Percentiles rank a stretch among this genome's conserved stretches.
Conservation (phyloP, 2,329 filamentous ascomycete species). For the Trichoderma sp. region DNA sequence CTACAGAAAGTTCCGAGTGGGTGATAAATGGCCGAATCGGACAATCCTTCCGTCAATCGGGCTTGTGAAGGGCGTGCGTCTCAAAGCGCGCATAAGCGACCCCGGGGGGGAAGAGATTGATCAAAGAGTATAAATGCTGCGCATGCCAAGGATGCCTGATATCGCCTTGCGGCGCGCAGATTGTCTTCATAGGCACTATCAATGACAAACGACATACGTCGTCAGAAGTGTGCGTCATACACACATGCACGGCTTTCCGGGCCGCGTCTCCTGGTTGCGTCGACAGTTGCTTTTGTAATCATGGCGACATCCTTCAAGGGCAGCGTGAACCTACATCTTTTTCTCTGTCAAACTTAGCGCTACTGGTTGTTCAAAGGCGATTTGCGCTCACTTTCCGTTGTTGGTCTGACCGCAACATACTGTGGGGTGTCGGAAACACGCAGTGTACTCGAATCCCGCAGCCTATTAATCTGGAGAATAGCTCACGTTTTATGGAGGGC, state of each 20-base stretch:
- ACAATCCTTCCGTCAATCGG: too few species aligned
- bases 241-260: neutral
- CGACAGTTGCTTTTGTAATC: neutral
- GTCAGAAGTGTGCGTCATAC: neutral
- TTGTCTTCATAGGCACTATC: too few species aligned
- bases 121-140: neutral
- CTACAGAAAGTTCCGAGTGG: neutral
- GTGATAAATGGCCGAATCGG: neutral
- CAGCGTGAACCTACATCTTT: too few species aligned
- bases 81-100: too few species aligned
- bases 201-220: too few species aligned
- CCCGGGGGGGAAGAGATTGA: neutral
- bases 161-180: neutral
- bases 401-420: neutral
- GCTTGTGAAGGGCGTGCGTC: too few species aligned
- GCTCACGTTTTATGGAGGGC: neutral
- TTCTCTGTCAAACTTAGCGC: too few species aligned
- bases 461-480: neutral
- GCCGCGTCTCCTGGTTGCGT: neutral
- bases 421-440: neutral
- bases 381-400: neutral
- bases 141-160: neutral
- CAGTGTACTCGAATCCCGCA: neutral
- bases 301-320: neutral
- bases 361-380: neutral